Evolutionary conservation across 2,329 filamentous ascomycete genomes (phyloP).

Genomic region (Ilyonectria destructans): DNA sequence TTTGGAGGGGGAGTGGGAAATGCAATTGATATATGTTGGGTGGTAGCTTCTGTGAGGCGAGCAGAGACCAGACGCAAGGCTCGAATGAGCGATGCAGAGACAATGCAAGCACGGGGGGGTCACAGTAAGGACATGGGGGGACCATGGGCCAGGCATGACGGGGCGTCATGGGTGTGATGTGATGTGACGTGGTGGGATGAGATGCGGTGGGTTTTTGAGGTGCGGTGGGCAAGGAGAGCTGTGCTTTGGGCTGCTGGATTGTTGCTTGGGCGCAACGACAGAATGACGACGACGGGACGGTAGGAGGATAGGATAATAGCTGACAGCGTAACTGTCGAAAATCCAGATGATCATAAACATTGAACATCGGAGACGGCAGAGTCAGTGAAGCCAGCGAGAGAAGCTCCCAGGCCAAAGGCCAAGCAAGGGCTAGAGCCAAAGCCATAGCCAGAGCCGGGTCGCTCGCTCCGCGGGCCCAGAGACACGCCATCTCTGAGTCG

Average conservation of each 20-base stretch:
- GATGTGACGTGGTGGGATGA: constrained; percentile 51
- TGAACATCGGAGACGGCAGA: constrained; percentile 1
- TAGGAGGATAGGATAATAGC: background rate
- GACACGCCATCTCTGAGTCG: constrained; percentile 36
- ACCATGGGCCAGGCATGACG: constrained; percentile 36
- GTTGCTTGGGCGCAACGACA: constrained; percentile 1
- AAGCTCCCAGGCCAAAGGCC: background rate
- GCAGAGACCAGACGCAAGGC: constrained; percentile 28
- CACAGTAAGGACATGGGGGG: constrained; percentile 31
- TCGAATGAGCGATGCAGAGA: constrained; percentile 26
- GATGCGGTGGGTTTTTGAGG: constrained; percentile 45
- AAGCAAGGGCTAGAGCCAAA: constrained; percentile 2
- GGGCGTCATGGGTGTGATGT: constrained; percentile 48
- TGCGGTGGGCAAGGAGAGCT: constrained; percentile 39
- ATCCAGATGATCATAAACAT: constrained; percentile 4
- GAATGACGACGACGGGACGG: constrained; percentile 1
- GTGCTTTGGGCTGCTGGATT: constrained; percentile 8
- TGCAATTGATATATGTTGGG: constrained; percentile 43
- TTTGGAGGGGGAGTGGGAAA: constrained; percentile 27
- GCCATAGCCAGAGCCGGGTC: constrained; percentile 6
- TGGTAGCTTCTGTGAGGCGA: constrained; percentile 12
- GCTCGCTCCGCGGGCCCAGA: constrained; percentile 13
- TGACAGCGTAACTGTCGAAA: background rate
- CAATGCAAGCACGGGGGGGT: constrained; percentile 45
- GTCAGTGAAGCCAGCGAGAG: constrained; percentile 4